These are phyloP conservation scores for Lactifluus pinguis DNA, from an alignment of 768 basidiomycete species.

Conservation along the genomic window DNA sequence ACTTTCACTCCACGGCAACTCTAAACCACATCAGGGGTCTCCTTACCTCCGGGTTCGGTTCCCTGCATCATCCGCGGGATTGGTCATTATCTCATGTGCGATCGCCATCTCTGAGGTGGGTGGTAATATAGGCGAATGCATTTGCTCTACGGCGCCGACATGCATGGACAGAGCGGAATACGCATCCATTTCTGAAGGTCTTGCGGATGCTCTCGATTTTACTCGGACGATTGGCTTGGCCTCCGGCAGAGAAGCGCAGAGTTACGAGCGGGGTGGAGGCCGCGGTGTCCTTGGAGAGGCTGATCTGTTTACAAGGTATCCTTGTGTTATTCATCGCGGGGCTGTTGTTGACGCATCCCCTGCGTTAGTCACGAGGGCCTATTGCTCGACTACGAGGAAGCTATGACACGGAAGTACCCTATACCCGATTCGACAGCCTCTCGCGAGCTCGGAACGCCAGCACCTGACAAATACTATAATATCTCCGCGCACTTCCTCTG, in stretches of 20 bases:
- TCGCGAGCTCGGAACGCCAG: neutral
- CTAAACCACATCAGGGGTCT: conserved; percentile 87
- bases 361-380: conserved; percentile 76
- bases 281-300: conserved; percentile 74
- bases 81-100: conserved; percentile 94
- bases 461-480: conserved; percentile 59
- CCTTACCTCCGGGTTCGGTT: conserved; percentile 88
- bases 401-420: conserved; percentile 68
- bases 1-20: conserved; percentile 92
- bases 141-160: neutral
- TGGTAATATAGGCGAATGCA: neutral
- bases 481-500: conserved; percentile 92
- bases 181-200: conserved; percentile 71
- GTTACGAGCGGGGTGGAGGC: conserved; percentile 67
- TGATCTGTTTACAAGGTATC: conserved; percentile 85
- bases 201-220: conserved; percentile 91
- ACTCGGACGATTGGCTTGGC: conserved; percentile 77
- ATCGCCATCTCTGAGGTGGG: conserved; percentile 62
- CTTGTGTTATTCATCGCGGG: neutral
- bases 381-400: conserved; percentile 87
- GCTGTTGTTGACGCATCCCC: neutral
- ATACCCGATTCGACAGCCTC: conserved; percentile 23
- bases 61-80: conserved; percentile 79
- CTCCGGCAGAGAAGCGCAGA: conserved; percentile 34
- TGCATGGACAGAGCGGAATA: conserved; percentile 55